Evolutionary conservation across 2,329 filamentous ascomycete species (phyloP).

Genomic region (Fusarium gaditjirri): DNA sequence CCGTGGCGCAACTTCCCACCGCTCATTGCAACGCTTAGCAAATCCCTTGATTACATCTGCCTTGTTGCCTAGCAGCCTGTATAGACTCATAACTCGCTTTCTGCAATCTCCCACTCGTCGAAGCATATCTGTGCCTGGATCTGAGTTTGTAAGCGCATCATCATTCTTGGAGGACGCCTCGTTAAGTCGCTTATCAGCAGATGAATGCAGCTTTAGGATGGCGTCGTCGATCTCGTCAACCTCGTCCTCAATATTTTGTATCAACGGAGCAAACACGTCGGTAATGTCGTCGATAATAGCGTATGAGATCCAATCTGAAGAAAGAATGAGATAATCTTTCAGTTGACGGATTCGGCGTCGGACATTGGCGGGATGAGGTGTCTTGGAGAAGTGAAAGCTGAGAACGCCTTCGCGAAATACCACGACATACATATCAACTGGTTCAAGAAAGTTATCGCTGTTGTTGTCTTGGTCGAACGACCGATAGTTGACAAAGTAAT

Average conservation of each 20-base stretch:
- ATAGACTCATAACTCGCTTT: slow-evolving; percentile 97
- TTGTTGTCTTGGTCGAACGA: slow-evolving; percentile 95
- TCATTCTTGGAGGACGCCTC: slow-evolving; percentile 59
- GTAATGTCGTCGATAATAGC: slow-evolving; percentile 98
- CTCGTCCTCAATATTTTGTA: slow-evolving; percentile 93
- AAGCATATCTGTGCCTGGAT: slow-evolving; percentile 82
- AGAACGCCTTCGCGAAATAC: slow-evolving; percentile 96
- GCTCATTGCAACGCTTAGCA: slow-evolving; percentile 96
- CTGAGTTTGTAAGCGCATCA: slow-evolving; percentile 55
- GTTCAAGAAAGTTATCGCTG: slow-evolving; percentile 90
- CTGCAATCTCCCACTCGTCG: slow-evolving; percentile 91
- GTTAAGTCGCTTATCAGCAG: slow-evolving; percentile 55
- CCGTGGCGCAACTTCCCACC: slow-evolving; percentile 94
- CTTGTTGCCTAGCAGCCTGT: slow-evolving; percentile 93
- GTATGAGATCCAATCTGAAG: slow-evolving; percentile 98
- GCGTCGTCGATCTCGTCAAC: slow-evolving; percentile 96
- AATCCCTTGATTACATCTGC: slow-evolving; percentile 99
- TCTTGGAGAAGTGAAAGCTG: slow-evolving; percentile 97
- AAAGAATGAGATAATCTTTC: slow-evolving; percentile 91
- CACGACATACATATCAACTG: slow-evolving; percentile 96
- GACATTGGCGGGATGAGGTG: slow-evolving; percentile 95
- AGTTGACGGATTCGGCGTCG: slow-evolving; percentile 92
- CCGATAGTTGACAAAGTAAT: slow-evolving; percentile 99
- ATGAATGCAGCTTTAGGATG: slow-evolving; percentile 83
- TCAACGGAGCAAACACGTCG: slow-evolving; percentile 92